These are phyloP conservation scores for Houttuynia cordata DNA, from an alignment of 164 flowering plant species.

Conservation along the genomic window DNA sequence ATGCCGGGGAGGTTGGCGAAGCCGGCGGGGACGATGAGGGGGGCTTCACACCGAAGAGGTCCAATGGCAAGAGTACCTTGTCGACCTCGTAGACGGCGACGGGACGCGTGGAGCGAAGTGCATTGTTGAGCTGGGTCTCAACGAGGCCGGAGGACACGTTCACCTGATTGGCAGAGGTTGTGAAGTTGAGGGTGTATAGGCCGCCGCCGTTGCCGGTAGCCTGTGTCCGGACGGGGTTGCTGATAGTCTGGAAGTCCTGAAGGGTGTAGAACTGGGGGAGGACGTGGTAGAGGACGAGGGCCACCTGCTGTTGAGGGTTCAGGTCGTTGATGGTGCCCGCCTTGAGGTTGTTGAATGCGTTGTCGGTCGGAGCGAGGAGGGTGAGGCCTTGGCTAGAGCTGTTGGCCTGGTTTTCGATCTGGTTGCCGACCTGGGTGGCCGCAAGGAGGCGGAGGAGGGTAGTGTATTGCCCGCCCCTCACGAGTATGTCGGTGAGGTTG, in stretches of 20 bases:
- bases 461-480: conserved; percentile 43
- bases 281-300: conserved; percentile 56
- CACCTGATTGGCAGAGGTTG: conserved; percentile 34
- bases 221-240: conserved; percentile 75
- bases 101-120: conserved; percentile 30
- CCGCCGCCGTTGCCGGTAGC: conserved; percentile 36
- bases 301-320: conserved; percentile 32
- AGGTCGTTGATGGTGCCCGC: conserved; percentile 53
- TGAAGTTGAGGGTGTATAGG: conserved; percentile 38
- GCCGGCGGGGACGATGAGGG: conserved; percentile 10
- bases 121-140: conserved; percentile 35
- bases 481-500: conserved; percentile 64
- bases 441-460: conserved; percentile 43
- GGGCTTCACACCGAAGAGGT: conserved; percentile 33
- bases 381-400: conserved; percentile 65
- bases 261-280: conserved; percentile 50
- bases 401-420: conserved; percentile 57
- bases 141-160: conserved; percentile 57
- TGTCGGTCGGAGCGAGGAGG: conserved; percentile 77
- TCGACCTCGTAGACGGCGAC: conserved; percentile 72
- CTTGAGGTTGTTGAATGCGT: conserved; percentile 62
- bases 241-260: conserved; percentile 21
- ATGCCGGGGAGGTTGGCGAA: conserved; percentile 3
- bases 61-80: conserved; percentile 55
- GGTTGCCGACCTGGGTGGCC: conserved; percentile 33